These are phyloP conservation scores for Anthracocystis panici-leucophaei DNA, from an alignment of 1,284 basidiomycete genomes.

Conservation along the genomic window DNA sequence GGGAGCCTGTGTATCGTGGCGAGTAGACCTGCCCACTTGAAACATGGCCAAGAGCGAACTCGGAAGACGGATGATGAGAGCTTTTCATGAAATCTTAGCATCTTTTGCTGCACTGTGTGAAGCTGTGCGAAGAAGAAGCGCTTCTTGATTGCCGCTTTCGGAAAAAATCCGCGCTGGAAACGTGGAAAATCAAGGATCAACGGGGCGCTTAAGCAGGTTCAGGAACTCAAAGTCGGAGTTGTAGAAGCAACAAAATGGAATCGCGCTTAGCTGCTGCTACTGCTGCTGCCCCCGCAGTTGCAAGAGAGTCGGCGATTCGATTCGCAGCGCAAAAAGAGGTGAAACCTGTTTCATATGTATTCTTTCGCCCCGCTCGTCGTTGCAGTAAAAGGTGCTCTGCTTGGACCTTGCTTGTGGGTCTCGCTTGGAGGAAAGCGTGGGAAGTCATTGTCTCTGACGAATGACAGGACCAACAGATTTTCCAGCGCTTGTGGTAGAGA, in stretches of 20 bases:
- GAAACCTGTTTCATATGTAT: no score
- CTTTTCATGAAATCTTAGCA: background rate
- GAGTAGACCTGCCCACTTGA: conserved; percentile 72
- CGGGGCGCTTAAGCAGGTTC: conserved; percentile 20
- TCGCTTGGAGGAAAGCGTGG: no score
- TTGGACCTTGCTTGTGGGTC: no score
- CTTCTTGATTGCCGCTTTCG: background rate
- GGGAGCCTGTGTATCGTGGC: conserved; percentile 83
- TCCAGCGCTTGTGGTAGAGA: no score
- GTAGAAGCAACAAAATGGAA: background rate
- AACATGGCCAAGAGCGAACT: background rate
- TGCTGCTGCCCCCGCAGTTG: no score
- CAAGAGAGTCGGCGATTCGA: no score
- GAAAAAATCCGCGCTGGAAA: background rate
- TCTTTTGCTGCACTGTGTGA: background rate
- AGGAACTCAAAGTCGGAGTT: conserved; percentile 13
- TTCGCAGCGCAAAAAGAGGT: no score
- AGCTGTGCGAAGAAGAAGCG: background rate
- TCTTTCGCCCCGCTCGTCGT: no score
- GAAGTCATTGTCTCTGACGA: no score
- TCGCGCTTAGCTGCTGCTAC: background rate
- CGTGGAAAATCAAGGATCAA: background rate
- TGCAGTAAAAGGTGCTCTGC: no score
- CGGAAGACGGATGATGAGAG: background rate
- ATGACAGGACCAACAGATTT: no score